Evolutionary conservation across 768 basidiomycete genomes (phyloP).

Genomic region (Tephrocybe sp.): DNA sequence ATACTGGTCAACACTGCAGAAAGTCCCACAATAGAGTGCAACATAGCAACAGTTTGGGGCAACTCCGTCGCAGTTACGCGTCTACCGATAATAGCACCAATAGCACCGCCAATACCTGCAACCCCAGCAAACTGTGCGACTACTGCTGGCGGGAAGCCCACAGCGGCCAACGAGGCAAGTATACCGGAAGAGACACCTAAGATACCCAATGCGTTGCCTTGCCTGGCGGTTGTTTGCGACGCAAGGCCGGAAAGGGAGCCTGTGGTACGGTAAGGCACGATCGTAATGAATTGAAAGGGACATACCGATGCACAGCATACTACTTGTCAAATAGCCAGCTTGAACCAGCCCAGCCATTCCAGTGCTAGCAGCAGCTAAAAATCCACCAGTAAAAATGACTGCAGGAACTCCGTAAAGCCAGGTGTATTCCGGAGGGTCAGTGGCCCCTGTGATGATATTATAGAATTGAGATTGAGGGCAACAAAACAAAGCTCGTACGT

Average conservation of each 20-base stretch:
- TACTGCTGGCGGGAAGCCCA: conserved; percentile 76
- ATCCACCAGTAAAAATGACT: conserved; percentile 80
- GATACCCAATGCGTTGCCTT: conserved; percentile 88
- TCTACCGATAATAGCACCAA: conserved; percentile 75
- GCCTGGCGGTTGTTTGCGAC: conserved; percentile 80
- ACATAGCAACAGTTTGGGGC: conserved; percentile 75
- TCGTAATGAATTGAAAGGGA: neutral
- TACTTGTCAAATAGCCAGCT: conserved; percentile 84
- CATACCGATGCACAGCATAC: conserved; percentile 81
- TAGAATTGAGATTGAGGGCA: conserved; percentile 2
- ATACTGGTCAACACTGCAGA: conserved; percentile 88
- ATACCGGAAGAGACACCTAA: conserved; percentile 84
- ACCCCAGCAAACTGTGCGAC: conserved; percentile 79
- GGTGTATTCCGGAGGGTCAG: conserved; percentile 86
- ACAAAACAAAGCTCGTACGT: conserved; percentile 41
- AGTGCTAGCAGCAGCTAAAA: conserved; percentile 78
- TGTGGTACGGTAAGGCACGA: conserved; percentile 24
- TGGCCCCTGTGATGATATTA: conserved; percentile 68
- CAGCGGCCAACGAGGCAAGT: conserved; percentile 76
- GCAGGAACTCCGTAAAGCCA: conserved; percentile 83
- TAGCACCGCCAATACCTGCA: conserved; percentile 67
- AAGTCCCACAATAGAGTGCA: conserved; percentile 89
- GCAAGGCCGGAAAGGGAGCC: conserved; percentile 78
- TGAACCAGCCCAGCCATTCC: conserved; percentile 87
- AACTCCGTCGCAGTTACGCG: conserved; percentile 87